Evolutionary conservation across 2,329 filamentous ascomycete species (phyloP).

Genomic region (Phialophora macrospora): DNA sequence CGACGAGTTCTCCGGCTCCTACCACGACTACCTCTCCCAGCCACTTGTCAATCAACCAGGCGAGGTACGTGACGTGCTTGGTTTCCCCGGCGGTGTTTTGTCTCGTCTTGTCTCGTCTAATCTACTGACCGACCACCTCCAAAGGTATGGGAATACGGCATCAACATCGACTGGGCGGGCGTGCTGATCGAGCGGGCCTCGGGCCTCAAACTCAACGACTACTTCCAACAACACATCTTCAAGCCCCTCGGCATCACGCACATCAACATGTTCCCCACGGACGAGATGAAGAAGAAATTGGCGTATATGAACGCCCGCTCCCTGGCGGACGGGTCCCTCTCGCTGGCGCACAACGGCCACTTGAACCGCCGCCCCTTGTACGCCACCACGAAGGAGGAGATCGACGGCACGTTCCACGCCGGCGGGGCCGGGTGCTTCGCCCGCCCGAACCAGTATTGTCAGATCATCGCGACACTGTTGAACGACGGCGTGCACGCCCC

Average conservation of each 20-base stretch:
- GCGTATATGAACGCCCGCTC: slow-evolving; percentile 63
- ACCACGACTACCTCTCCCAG: slow-evolving; percentile 53
- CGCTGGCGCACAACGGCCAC: slow-evolving; percentile 54
- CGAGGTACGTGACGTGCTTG: slow-evolving; percentile 42
- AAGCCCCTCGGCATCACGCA: slow-evolving; percentile 56
- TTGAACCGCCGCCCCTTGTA: slow-evolving; percentile 54
- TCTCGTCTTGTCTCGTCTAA: background rate
- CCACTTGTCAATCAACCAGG: slow-evolving; percentile 70
- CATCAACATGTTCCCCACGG: slow-evolving; percentile 62
- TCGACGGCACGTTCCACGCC: slow-evolving; percentile 61
- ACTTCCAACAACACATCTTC: slow-evolving; percentile 56
- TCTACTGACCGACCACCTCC: background rate
- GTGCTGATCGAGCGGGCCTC: slow-evolving; percentile 55
- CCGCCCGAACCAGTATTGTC: slow-evolving; percentile 63
- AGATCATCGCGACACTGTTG: slow-evolving; percentile 63
- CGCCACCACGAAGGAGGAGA: slow-evolving; percentile 51
- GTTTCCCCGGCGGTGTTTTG: background rate
- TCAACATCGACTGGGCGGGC: slow-evolving; percentile 61
- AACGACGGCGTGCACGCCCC: slow-evolving; percentile 67
- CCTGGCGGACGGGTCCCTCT: slow-evolving; percentile 48
- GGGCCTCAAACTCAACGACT: slow-evolving; percentile 54
- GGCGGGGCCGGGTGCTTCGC: slow-evolving; percentile 69
- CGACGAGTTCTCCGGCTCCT: slow-evolving; percentile 61
- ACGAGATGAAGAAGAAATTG: slow-evolving; percentile 60
- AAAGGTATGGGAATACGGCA: slow-evolving; percentile 63